Percentiles rank a stretch among this genome's conserved stretches.
Conservation (phyloP, 2,329 filamentous ascomycete species). For the Trichophyton rubrum region DNA sequence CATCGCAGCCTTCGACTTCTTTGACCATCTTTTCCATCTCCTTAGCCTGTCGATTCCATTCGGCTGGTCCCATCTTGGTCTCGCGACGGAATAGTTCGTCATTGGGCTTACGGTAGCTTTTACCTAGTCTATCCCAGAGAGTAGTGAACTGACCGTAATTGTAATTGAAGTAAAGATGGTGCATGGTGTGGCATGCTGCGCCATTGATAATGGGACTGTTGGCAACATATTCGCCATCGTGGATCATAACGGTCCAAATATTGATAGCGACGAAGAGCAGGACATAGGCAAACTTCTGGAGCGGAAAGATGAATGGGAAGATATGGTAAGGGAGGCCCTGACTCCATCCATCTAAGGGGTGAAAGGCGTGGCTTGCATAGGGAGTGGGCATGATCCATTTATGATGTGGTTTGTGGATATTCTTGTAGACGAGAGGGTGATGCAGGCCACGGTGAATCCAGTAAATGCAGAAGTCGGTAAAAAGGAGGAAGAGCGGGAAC, state of each 20-base stretch:
- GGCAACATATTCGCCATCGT: slow-evolving; percentile 88
- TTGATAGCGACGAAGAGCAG: slow-evolving; percentile 84
- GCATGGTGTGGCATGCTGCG: slow-evolving; percentile 84
- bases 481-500: slow-evolving; percentile 76
- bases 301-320: slow-evolving; percentile 82
- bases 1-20: slow-evolving; percentile 53
- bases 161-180: slow-evolving; percentile 78
- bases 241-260: slow-evolving; percentile 91
- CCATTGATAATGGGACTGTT: slow-evolving; percentile 89
- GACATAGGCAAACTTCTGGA: slow-evolving; percentile 83
- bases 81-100: slow-evolving; percentile 73
- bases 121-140: slow-evolving; percentile 76
- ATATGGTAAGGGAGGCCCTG: slow-evolving; percentile 87
- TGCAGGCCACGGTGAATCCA: slow-evolving; percentile 81
- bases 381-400: slow-evolving; percentile 99
- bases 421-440: slow-evolving; percentile 69
- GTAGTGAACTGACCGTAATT: slow-evolving; percentile 95
- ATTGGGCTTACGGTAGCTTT: slow-evolving; percentile 77
- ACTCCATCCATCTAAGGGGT: slow-evolving; percentile 79
- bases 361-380: slow-evolving; percentile 85
- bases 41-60: slow-evolving; percentile 65
- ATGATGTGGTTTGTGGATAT: slow-evolving; percentile 92
- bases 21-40: slow-evolving; percentile 66
- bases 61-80: slow-evolving; percentile 67
- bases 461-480: slow-evolving; percentile 85